phyloP scores from a whole-genome alignment of 2,329 filamentous ascomycete genomes.

The Aspergillus ochraceus region DNA sequence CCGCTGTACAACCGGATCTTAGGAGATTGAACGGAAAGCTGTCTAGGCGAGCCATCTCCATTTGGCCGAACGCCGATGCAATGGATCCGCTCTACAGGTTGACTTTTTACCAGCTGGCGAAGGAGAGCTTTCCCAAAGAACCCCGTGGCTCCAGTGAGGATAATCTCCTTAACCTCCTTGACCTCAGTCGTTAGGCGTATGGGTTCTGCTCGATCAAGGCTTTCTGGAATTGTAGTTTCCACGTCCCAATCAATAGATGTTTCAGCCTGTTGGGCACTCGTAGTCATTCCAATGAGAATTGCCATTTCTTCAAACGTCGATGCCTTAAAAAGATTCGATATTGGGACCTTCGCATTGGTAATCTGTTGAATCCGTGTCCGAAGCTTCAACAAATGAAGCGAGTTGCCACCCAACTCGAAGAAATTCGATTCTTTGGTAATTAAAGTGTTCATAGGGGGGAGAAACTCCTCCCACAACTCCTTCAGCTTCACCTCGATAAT shows the following conservation, averaged over 20 bases:
- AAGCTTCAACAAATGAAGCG: conserved; percentile 3
- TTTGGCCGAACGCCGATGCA: conserved; percentile 6
- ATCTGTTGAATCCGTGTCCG: neutral
- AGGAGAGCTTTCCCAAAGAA: conserved; percentile 7
- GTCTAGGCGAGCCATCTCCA: neutral
- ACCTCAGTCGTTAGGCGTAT: neutral
- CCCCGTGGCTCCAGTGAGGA: conserved; percentile 14
- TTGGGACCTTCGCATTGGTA: neutral
- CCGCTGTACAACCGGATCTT: neutral
- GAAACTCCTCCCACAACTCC: conserved; percentile 5
- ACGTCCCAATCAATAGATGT: conserved; percentile 1
- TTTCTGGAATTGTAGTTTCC: neutral
- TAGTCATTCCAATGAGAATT: neutral
- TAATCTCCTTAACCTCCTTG: conserved; percentile 2
- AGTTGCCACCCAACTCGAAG: conserved; percentile 13
- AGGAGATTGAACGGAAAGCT: neutral
- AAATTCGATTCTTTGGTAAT: conserved; percentile 5
- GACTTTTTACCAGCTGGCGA: neutral
- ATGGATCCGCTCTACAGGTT: conserved; percentile 7
- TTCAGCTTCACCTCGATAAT: conserved; percentile 1
- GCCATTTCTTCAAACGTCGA: conserved; percentile 3
- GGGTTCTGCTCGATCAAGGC: neutral
- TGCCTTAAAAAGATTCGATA: neutral
- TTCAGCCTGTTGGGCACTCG: neutral
- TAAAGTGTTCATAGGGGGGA: neutral